Conservation (phyloP, 2,329 filamentous ascomycete genomes). For the Pezicula neosporulosa region DNA sequence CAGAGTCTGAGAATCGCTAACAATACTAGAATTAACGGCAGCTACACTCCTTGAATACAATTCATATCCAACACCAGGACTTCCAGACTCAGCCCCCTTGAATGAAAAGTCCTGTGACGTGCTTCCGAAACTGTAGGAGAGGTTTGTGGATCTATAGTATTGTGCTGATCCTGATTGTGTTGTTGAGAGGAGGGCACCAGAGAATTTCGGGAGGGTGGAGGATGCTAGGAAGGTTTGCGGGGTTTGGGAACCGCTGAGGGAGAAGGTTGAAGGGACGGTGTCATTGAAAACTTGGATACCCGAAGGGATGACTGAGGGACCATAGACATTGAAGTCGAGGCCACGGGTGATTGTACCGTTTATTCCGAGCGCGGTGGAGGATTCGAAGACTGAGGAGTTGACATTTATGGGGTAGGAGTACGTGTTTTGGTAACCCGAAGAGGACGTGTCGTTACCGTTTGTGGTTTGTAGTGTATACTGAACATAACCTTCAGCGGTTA, state of each 20-base stretch:
- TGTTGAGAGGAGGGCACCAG: background rate
- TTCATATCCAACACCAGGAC: background rate
- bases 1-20: background rate
- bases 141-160: background rate
- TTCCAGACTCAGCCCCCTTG: background rate
- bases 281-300: background rate
- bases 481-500: conserved; percentile 47
- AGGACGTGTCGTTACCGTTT: conserved; percentile 31
- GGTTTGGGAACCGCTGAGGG: background rate
- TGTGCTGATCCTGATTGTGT: background rate
- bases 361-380: background rate
- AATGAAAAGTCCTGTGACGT: background rate
- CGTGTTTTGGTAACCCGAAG: conserved; percentile 2
- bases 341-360: background rate
- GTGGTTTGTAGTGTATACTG: conserved; percentile 49
- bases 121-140: background rate
- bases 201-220: background rate
- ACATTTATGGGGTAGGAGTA: conserved; percentile 14
- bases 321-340: background rate
- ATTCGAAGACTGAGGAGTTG: background rate
- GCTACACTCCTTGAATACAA: background rate
- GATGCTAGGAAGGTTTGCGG: background rate
- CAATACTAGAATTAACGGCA: background rate
- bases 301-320: background rate
- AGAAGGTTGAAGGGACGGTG: background rate